Base-by-base conservation (phyloP, 257 asterid genomes). In the Solanum verrucosum region DNA sequence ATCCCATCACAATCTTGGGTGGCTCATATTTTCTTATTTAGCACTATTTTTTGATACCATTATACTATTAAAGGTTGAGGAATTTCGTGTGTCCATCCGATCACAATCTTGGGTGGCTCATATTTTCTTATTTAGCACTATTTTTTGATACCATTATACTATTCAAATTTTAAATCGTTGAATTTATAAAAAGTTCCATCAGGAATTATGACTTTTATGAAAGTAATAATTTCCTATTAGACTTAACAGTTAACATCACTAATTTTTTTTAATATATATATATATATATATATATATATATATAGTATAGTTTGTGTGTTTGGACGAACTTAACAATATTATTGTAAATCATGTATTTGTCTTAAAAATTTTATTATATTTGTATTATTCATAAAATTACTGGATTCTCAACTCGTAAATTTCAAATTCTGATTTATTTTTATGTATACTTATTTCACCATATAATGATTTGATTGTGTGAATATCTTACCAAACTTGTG, bases 371-470 rank as follows among this genome's bases (percentile, higher is more conserved):
- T 1, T 56, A 56, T 18, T 56, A 7, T 0, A 56, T 56, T 6
- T 56, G 5, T 35, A 35, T 35, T 35, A 35, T 35, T 34, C 37
- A 34, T 34, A 5, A 34, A 34, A 34, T 33, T 33, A 31, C 33
- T 31, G 0, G 25, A 20, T 7, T 56, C 2, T 59, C 5, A 59
- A 59, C 0, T 0, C 0, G 5, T 23, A 60, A 60, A 23, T 1
- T 60, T 60, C 0, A 21, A 60, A 60, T 60, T 0, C 1, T 23
- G 14, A 9, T 0, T 8, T 8, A 0, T 21, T 59, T 59, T 0
- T 20, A 7, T 3, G 8, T 59, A 59, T 20, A 59, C 2, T 21
- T 20, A 20, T 16, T 18, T 52, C 0, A 63, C 3, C 8, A 0
- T 23, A 63, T n/a, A 63, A 63, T 10, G 0, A 63, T 2, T 9